Evolutionary conservation across 495 filamentous ascomycete species (phyloP).

Genomic region (Massariosphaeria phaeospora): DNA sequence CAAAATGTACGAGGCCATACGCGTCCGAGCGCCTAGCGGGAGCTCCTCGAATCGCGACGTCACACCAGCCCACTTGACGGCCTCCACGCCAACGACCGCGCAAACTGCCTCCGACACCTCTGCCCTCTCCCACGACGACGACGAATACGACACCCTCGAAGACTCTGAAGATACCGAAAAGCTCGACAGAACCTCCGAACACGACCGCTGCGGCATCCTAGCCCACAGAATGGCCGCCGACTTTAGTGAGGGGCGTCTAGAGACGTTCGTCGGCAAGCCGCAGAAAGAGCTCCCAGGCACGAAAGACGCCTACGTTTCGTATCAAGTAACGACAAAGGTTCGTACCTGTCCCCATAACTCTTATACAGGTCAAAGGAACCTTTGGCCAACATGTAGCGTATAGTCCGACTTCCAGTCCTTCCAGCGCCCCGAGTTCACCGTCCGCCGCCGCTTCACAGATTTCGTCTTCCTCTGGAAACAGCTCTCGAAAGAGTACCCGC

Average conservation of each 20-base stretch:
- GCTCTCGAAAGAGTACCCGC: constrained; percentile 78
- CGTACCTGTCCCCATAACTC: constrained; percentile 31
- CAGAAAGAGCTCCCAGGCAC: constrained; percentile 95
- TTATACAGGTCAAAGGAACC: neutral
- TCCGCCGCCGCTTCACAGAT: constrained; percentile 91
- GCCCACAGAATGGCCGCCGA: constrained; percentile 14
- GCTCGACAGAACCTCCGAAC: neutral
- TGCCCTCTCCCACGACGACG: neutral
- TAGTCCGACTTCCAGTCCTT: constrained; percentile 93
- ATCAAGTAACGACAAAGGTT: constrained; percentile 87
- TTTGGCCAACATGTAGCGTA: neutral
- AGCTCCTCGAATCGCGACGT: constrained; percentile 4
- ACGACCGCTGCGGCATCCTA: neutral
- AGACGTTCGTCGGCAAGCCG: constrained; percentile 75
- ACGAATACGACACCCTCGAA: constrained; percentile 3
- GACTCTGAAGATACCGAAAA: constrained; percentile 5
- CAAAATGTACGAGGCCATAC: constrained; percentile 1
- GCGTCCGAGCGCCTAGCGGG: constrained; percentile 8
- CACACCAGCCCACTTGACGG: constrained; percentile 3
- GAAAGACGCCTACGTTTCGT: constrained; percentile 94
- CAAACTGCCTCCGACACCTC: neutral
- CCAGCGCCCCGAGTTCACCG: constrained; percentile 65
- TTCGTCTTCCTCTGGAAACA: constrained; percentile 96
- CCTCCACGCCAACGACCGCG: constrained; percentile 2
- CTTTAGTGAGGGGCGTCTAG: constrained; percentile 61